Base-by-base conservation (phyloP, 345 rosid species). In the Sonneratia alba region DNA sequence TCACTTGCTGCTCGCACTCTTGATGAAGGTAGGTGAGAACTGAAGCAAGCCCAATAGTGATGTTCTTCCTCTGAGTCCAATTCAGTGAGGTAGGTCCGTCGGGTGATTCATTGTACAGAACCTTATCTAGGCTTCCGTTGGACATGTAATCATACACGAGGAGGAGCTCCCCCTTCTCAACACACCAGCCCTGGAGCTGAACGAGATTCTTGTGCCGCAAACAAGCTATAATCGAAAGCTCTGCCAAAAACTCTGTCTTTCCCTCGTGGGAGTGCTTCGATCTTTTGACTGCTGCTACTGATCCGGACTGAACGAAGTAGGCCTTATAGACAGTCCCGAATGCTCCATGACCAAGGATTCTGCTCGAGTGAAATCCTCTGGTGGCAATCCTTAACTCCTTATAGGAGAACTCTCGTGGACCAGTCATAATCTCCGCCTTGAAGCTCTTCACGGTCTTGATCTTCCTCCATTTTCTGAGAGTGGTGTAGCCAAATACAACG, bases 61-160 rank as follows among this genome's bases (percentile, higher is more conserved):
- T 87, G 75, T 90, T 92, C 70, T 81, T 72, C 86, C 99, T 83
- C 19, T 85, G 84, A 49, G 81, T 72, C 98, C 99, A 95, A 32
- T 74, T 87, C 53, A 95, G 78, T 70, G 57, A 47, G 22, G 75
- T 66, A 7, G 65, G 14, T 38, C 88, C 87, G 21, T 73, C 69
- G 4, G 79, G 87, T 0, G 87, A 67, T 43, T 86, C 96, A 67
- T 81, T 88, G 79, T 95, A 85, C 59, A 95, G 86, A 69, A 91
- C 40, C 77, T 75, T 87, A 48, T 96, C 99, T 43, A 96, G 96
- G 78, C 97, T 95, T 49, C 99, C 91, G 43, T 92, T 79, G 4
- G 93, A 90, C 99, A 95, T 95, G n/a, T 80, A 92, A 75, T 96
- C 99, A 38, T 91, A 96, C 40, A 92, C 98, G 42, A 96, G 92